These are phyloP conservation scores for Acer campestre DNA, from an alignment of 345 rosid genomes.

Conservation along the genomic window DNA sequence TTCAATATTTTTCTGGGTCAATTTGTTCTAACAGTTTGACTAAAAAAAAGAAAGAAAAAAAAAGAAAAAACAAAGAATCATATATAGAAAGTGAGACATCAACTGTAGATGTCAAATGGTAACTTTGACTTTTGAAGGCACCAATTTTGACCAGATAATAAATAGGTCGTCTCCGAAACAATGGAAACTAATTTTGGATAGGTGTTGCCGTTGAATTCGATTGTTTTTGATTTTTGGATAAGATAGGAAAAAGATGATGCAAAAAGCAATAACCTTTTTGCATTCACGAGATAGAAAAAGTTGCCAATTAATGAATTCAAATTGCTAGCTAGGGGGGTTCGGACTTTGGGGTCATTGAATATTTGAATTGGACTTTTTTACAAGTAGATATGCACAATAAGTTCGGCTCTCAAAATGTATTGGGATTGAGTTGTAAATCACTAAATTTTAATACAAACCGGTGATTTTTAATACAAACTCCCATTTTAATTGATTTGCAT, in stretches of 20 bases:
- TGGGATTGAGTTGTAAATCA: background rate
- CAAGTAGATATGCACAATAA: background rate
- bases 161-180: background rate
- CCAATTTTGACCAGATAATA: conserved; percentile 23
- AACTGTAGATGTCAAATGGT: background rate
- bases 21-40: background rate
- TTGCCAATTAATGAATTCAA: background rate
- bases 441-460: background rate
- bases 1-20: background rate
- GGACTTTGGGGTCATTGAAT: background rate
- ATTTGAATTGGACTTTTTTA: background rate
- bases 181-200: background rate
- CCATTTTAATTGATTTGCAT: background rate
- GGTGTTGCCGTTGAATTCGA: background rate
- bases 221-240: conserved; percentile 1
- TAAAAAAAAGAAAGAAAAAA: too few relatives aligned
- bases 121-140: conserved; percentile 2
- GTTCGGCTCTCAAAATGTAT: background rate
- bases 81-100: background rate
- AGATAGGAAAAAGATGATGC: background rate
- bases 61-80: background rate
- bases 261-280: background rate
- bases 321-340: background rate
- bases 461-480: background rate
- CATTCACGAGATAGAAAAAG: conserved; percentile 9